Base-by-base conservation (phyloP, 495 filamentous ascomycete species). In the Staphylotrichum longicolle region DNA sequence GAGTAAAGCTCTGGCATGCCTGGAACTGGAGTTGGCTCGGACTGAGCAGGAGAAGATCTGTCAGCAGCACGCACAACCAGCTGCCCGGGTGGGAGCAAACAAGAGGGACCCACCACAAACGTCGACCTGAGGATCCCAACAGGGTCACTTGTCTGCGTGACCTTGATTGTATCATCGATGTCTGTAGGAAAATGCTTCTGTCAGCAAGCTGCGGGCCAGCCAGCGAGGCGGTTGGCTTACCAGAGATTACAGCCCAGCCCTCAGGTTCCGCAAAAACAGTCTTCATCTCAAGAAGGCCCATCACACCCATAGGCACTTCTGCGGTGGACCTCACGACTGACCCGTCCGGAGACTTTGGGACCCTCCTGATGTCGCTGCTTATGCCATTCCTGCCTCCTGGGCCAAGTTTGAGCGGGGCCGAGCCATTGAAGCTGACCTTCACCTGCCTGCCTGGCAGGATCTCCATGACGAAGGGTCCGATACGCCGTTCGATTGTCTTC, bases 131-230 rank as follows among this genome's bases (percentile, higher is more conserved):
- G 77, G 62, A 96, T 91, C 6, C 91, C 91, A 48, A 88, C 82
- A 2, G 89, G 83, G 49, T 88, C 85, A 45, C 84, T 84, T 3
- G 94, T 96, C 69, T 88, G 82, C 0, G 93, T 96, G 54, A 91
- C 78, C 75, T 98, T 97, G 78, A 97, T 96, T 3, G 93, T 94
- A 73, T 98, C 93, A 73, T 98, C 93, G 69, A 98, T 87, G 68
- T 98, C 93, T 85, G 50, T 37, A 45, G 14, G 4, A 20, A 49
- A 56, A 4, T 64, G 49, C 72, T 63, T 27, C 27, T 54, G 61
- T 54, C 37, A 33, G 30, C 35, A 40, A 7, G 45, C 53, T 9
- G 50, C 7, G 52, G 53, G 10, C 4, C 4, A 20, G 7, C 5
- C 37, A 32, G 51, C 2, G 7, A 20, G 51, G 2, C 3, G 9